These are phyloP conservation scores for Aureobasidium leucospermi DNA, from an alignment of 2,329 filamentous ascomycete species.

Conservation along the genomic window DNA sequence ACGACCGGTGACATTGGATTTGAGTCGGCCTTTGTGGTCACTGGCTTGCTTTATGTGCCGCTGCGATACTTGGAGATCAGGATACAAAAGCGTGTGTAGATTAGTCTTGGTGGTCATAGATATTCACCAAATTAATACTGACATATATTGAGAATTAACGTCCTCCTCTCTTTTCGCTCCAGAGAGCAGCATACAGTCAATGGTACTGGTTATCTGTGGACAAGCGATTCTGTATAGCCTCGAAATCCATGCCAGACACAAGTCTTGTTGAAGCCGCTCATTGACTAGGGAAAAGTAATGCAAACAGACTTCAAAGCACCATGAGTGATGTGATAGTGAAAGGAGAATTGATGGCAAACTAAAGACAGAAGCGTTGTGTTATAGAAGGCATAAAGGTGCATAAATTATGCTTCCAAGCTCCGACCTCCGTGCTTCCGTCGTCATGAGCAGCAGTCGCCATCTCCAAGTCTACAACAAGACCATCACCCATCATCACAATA, in stretches of 20 bases:
- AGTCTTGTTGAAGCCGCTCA: no score
- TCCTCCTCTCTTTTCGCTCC: no score
- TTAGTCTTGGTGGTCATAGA: background rate
- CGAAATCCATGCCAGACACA: no score
- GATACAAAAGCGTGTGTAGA: constrained; percentile 18
- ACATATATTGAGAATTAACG: no score
- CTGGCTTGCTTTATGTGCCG: constrained; percentile 38
- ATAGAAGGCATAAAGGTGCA: background rate
- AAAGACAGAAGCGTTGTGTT: background rate
- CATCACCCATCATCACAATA: background rate
- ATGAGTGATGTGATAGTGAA: background rate
- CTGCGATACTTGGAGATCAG: constrained; percentile 34
- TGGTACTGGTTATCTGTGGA: no score
- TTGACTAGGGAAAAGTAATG: no score
- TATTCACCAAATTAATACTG: no score
- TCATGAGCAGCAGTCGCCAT: constrained; percentile 7
- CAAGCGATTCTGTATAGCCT: no score
- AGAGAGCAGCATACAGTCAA: no score
- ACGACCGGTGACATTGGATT: constrained; percentile 59
- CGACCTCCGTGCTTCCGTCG: background rate
- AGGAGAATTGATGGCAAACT: no score
- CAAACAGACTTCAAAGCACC: no score
- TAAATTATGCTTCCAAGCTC: background rate
- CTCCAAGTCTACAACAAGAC: background rate
- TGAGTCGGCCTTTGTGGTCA: constrained; percentile 52